phyloP scores from a whole-genome alignment of 805 yeast species.

The Kodamaea kaohsiungensis region DNA sequence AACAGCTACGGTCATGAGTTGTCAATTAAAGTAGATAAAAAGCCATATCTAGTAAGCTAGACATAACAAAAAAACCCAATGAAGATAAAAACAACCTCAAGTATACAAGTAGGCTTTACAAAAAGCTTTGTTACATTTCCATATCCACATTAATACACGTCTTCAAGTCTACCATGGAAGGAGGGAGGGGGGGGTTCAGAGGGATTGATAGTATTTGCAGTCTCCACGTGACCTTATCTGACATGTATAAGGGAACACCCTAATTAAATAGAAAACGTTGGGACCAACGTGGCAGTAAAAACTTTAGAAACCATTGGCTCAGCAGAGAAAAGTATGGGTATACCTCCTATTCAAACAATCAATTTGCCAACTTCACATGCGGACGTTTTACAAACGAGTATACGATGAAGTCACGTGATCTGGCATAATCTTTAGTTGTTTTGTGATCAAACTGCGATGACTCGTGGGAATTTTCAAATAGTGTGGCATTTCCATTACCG shows the following conservation, averaged over 20 bases:
- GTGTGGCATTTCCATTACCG: conserved; percentile 7
- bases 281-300: neutral
- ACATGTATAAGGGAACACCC: no score
- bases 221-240: neutral
- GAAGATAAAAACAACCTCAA: no score
- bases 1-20: no score
- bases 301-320: neutral
- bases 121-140: neutral
- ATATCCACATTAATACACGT: neutral
- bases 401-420: neutral
- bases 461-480: conserved; percentile 3
- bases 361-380: neutral
- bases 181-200: no score
- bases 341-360: neutral
- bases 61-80: no score
- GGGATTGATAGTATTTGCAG: no score
- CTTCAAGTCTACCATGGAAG: neutral
- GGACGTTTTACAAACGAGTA: neutral
- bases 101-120: neutral
- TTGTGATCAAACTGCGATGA: conserved; percentile 1
- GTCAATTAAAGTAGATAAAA: no score
- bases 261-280: neutral
- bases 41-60: no score
- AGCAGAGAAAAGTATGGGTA: neutral
- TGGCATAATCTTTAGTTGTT: neutral